Conservation (phyloP, 305 asterid genomes). For the Fraxinus floribunda region DNA sequence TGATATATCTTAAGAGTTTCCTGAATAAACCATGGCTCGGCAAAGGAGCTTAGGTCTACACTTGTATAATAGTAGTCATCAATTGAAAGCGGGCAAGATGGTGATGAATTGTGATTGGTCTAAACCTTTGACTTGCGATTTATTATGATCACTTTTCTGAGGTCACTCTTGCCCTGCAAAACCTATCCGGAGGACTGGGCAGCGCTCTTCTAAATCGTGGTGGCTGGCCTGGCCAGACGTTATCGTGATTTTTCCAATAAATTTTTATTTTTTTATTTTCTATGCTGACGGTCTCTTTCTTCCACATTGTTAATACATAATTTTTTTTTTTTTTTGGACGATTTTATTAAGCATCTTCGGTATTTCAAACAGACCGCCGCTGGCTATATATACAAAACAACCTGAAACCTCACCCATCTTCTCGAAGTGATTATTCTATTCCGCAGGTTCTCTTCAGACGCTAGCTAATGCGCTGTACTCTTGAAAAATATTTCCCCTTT, state of each 20-base stretch:
- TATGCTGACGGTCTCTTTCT: neutral
- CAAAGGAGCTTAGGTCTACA: neutral
- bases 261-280: neutral
- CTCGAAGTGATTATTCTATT: neutral
- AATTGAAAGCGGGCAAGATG: constrained; percentile 23
- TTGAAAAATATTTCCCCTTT: neutral
- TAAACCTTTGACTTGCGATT: neutral
- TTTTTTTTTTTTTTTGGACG: neutral
- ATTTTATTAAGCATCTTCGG: neutral
- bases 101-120: neutral
- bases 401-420: neutral
- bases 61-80: constrained; percentile 28
- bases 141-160: neutral
- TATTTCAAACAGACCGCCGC: neutral
- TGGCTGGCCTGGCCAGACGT: neutral
- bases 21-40: no score
- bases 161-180: neutral
- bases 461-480: neutral
- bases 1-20: neutral
- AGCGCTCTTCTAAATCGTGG: neutral
- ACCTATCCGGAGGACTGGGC: neutral
- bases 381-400: neutral
- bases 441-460: neutral
- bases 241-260: neutral
- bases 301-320: neutral